phyloP scores from a whole-genome alignment of 805 yeast genomes.

The Yarrowia yakushimensis region DNA sequence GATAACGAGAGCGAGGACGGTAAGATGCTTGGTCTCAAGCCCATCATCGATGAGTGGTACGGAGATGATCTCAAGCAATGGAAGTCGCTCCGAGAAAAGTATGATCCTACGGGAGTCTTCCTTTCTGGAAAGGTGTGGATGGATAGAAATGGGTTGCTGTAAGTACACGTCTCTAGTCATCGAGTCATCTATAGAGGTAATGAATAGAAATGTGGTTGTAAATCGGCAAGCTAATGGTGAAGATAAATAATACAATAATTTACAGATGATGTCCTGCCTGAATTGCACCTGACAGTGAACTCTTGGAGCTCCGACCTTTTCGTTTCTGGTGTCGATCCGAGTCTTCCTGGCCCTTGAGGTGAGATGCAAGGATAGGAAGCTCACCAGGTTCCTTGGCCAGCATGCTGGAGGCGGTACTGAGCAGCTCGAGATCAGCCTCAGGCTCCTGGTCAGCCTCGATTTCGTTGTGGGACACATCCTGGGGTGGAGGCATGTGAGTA shows the following conservation, averaged over 20 bases:
- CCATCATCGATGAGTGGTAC: constrained; percentile 70
- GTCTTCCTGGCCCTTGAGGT: not conserved
- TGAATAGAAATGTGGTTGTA: not conserved
- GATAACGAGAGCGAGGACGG: constrained; percentile 44
- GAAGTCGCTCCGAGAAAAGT: constrained; percentile 58
- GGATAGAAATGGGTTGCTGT: constrained; percentile 60
- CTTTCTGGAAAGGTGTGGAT: constrained; percentile 79
- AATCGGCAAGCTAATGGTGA: too few species aligned
- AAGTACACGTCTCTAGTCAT: not conserved
- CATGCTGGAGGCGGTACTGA: constrained; percentile 16
- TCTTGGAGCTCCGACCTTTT: not conserved
- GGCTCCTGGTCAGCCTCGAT: constrained; percentile 8
- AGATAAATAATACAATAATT: constrained; percentile 20
- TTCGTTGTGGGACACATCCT: not conserved
- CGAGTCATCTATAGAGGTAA: constrained; percentile 3
- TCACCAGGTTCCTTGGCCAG: constrained; percentile 16
- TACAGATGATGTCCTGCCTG: constrained; percentile 23
- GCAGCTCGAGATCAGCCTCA: constrained; percentile 6
- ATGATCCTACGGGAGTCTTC: constrained; percentile 82
- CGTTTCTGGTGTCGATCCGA: constrained; percentile 3
- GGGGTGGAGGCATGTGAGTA: not conserved
- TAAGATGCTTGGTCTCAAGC: constrained; percentile 76
- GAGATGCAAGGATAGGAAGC: not conserved
- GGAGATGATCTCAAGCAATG: constrained; percentile 64
- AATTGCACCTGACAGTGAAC: not conserved